Base-by-base conservation (phyloP, 352 stramenopile genomes). In the Aphanomyces invadans region DNA sequence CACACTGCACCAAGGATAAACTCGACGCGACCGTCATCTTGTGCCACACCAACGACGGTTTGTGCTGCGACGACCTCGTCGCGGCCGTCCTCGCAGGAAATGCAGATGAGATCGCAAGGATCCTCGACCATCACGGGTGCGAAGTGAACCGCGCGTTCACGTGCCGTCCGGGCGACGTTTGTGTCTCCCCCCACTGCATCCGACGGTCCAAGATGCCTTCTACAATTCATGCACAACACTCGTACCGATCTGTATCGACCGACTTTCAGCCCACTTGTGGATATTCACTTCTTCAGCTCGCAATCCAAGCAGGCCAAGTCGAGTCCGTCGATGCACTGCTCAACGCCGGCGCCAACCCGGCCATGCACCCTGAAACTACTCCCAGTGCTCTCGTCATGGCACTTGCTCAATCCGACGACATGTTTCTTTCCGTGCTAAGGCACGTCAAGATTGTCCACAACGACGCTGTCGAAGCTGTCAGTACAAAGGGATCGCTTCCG, bases 11-110 rank as follows among this genome's bases (percentile, higher is more conserved):
- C 25, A 38, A 29, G 12, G 29, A 57, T n/a, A 21, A 57, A n/a
- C 49, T 29, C 49, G 49, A 57, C 12, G 15, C 21, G 21, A 57
- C 49, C 12, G 17, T 38, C 19, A 21, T 57, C 25, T n/a, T 32
- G 11, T 39, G 25, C 11, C 11, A 29, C 25, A 32, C 1, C 29
- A 29, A 29, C 32, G 60, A 67, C 49, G 26, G 55, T 12, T 4
- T 21, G 21, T 67, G 60, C 31, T 67, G 60, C 49, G 23, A 51
- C 31, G 60, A 59, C 33, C 29, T 67, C 19, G 39, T 48, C 38
- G 21, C 48, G 4, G 28, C 48, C 21, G 60, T 67, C 19, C 42
- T 67, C 33, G 42, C 60, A 31, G 19, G 39, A 19, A 28, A 67
- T n/a, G 19, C 46, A 19, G 33, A 59, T 15, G 26, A 21, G 3